phyloP scores from a whole-genome alignment of 2,329 filamentous ascomycete genomes.

The Trichoderma sp. region DNA sequence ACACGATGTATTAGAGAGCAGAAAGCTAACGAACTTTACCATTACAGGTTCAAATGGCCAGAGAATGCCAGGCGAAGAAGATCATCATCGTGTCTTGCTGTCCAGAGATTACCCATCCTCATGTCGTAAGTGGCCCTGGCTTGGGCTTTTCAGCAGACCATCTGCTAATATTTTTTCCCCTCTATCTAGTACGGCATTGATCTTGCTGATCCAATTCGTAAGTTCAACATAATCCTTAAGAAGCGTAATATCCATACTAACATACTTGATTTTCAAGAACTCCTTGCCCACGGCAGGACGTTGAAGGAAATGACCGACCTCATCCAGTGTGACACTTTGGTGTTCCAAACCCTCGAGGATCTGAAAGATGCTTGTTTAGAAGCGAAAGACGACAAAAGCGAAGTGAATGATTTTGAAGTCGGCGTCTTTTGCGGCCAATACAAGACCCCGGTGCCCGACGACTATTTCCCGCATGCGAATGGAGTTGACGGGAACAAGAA shows the following conservation, averaged over 20 bases:
- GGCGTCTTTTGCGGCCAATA: constrained; percentile 92
- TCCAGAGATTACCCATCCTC: constrained; percentile 79
- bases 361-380: constrained; percentile 78
- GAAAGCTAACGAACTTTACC: not conserved
- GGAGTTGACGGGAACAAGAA: constrained; percentile 66
- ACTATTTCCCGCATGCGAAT: constrained; percentile 73
- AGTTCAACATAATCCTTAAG: constrained; percentile 12
- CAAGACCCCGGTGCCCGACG: constrained; percentile 73
- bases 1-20: not conserved
- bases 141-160: not conserved
- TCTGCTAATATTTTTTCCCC: constrained; percentile 12
- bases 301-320: constrained; percentile 43
- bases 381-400: constrained; percentile 59
- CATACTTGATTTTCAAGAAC: constrained; percentile 32
- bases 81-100: constrained; percentile 83
- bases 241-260: not conserved
- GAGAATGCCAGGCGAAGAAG: constrained; percentile 78
- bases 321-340: constrained; percentile 56
- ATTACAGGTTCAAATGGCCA: constrained; percentile 63
- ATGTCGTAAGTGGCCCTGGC: constrained; percentile 67
- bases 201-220: constrained; percentile 44
- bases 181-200: constrained; percentile 48
- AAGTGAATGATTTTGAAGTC: constrained; percentile 72
- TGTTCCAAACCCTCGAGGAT: constrained; percentile 64
- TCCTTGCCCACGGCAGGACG: constrained; percentile 46